Conservation (phyloP, 2,329 filamentous ascomycete genomes). For the Cladosporium velox region DNA sequence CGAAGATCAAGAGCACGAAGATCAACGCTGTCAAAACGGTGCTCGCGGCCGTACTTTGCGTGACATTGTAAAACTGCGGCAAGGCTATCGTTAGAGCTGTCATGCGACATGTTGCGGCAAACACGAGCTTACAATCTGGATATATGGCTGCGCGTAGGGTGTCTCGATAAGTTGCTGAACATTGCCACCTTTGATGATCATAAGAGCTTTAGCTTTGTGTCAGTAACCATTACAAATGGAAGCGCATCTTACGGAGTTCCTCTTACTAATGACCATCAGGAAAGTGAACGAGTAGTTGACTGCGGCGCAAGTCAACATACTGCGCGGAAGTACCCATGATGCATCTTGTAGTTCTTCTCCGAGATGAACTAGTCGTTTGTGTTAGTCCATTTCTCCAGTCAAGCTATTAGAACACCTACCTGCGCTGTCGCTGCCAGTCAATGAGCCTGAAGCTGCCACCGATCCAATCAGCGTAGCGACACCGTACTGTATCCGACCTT, state of each 20-base stretch:
- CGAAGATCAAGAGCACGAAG: constrained; percentile 23
- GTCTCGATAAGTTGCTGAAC: constrained; percentile 32
- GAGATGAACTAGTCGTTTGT: neutral
- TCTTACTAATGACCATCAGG: constrained; percentile 14
- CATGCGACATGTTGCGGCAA: neutral
- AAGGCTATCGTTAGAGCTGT: neutral
- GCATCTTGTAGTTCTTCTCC: constrained; percentile 28
- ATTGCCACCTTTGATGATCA: constrained; percentile 32
- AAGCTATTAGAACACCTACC: neutral
- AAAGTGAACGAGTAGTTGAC: constrained; percentile 17
- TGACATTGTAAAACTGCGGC: constrained; percentile 22
- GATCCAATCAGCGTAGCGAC: constrained; percentile 22
- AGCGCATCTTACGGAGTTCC: no score
- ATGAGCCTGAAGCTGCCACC: constrained; percentile 14
- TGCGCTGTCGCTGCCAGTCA: constrained; percentile 23
- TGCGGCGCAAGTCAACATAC: constrained; percentile 27
- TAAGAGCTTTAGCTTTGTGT: constrained; percentile 19
- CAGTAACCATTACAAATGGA: neutral
- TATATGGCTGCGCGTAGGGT: constrained; percentile 25
- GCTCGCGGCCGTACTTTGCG: constrained; percentile 21
- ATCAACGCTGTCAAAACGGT: constrained; percentile 19
- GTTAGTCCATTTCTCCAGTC: neutral
- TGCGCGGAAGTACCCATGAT: constrained; percentile 26
- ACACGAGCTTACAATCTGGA: constrained; percentile 19
- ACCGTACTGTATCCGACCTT: neutral